A percentile compares a stretch with the other conserved stretches of the same genome.
These are phyloP conservation scores for Pythium biforme DNA, from an alignment of 352 stramenopile species.

Conservation along the genomic window DNA sequence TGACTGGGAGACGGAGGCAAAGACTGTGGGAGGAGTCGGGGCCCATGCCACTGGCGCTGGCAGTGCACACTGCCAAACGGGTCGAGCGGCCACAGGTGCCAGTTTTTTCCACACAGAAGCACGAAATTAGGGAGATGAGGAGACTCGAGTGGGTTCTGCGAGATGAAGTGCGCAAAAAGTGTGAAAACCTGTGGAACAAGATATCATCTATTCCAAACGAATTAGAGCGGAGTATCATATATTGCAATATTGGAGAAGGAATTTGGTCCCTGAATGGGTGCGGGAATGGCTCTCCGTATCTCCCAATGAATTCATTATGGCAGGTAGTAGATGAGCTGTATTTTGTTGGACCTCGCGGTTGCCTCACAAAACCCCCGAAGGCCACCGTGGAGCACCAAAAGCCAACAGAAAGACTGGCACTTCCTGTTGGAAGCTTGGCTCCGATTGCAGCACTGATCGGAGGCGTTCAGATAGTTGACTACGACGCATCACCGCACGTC, in stretches of 20 bases:
- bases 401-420: not conserved
- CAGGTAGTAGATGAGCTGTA: not conserved
- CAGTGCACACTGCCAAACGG: not conserved
- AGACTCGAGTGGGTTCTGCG: slow-evolving; percentile 1
- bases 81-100: not conserved
- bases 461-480: slow-evolving; percentile 14
- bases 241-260: not conserved
- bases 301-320: not conserved
- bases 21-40: slow-evolving; percentile 8
- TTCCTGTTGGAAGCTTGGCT: not conserved
- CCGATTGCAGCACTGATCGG: slow-evolving; percentile 1
- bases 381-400: not conserved
- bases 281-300: not conserved
- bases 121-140: slow-evolving; percentile 9
- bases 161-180: slow-evolving; percentile 1
- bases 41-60: not conserved
- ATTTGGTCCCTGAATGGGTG: not conserved
- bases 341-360: not conserved
- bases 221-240: not conserved
- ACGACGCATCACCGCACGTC: slow-evolving; percentile 8
- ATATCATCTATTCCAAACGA: not conserved
- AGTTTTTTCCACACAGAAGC: slow-evolving; percentile 18
- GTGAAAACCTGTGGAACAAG: not conserved
- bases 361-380: slow-evolving; percentile 2
- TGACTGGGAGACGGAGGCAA: slow-evolving; percentile 8